Evolutionary conservation across 177 flowering plant genomes (phyloP).

Genomic region (Vitis hybrid): DNA sequence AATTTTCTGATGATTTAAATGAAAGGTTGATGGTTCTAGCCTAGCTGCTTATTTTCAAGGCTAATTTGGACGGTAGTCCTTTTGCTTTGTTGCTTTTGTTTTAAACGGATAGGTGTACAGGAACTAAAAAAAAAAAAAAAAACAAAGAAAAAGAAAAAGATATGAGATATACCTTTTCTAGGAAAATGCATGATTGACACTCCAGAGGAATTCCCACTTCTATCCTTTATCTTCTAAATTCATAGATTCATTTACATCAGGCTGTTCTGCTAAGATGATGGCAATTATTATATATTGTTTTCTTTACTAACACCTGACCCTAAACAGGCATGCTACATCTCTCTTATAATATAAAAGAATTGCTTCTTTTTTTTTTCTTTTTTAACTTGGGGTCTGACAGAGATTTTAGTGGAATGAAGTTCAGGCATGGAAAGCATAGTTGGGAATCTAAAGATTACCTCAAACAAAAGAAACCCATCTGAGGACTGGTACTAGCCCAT

Average conservation of each 20-base stretch:
- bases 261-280: conserved; percentile 6
- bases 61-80: not conserved
- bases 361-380: conserved; percentile 10
- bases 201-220: conserved; percentile 17
- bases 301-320: conserved; percentile 35
- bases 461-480: conserved; percentile 10
- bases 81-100: not conserved
- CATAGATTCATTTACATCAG: conserved; percentile 11
- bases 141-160: too few relatives aligned
- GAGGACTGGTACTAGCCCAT: too few relatives aligned
- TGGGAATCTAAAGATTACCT: conserved; percentile 24
- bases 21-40: too few relatives aligned
- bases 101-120: not conserved
- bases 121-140: not conserved
- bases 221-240: conserved; percentile 22
- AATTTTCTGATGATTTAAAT: too few relatives aligned
- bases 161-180: conserved; percentile 12
- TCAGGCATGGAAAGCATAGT: conserved; percentile 28
- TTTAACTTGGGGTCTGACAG: conserved; percentile 34
- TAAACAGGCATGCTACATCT: conserved; percentile 57
- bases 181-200: conserved; percentile 21
- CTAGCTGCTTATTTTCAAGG: not conserved
- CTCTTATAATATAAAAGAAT: conserved; percentile 39
- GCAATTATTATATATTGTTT: conserved; percentile 32
- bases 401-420: conserved; percentile 33